phyloP scores from a whole-genome alignment of 306 rosid genomes.

The Lablab purpureus region DNA sequence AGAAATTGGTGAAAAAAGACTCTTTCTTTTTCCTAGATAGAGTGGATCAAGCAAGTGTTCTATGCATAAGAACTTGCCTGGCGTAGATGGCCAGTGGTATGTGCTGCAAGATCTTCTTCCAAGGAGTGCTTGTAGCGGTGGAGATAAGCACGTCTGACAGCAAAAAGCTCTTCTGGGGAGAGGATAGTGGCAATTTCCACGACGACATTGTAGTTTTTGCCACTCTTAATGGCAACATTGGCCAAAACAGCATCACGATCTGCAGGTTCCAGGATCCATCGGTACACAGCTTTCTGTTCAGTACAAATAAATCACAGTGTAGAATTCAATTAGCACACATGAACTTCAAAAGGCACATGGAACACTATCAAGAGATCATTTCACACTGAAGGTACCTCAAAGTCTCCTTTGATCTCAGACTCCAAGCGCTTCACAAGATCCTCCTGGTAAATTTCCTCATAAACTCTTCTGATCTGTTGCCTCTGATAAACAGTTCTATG shows the following conservation, averaged over 20 bases:
- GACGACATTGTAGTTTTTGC: slow-evolving; percentile 56
- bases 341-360: not conserved
- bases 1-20: not conserved
- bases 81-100: slow-evolving; percentile 75
- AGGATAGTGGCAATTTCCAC: slow-evolving; percentile 65
- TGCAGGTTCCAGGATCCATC: slow-evolving; percentile 73
- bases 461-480: slow-evolving; percentile 69
- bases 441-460: slow-evolving; percentile 65
- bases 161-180: slow-evolving; percentile 75
- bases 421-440: slow-evolving; percentile 84
- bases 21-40: too few relatives aligned
- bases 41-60: not conserved
- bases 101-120: slow-evolving; percentile 84
- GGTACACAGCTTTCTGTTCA: slow-evolving; percentile 78
- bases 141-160: slow-evolving; percentile 52
- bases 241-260: slow-evolving; percentile 85
- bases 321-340: slow-evolving; percentile 15
- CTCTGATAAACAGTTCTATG: slow-evolving; percentile 73
- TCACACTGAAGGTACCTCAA: slow-evolving; percentile 60
- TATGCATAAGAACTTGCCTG: slow-evolving; percentile 52
- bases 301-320: not conserved
- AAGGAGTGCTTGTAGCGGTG: slow-evolving; percentile 73
- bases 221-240: slow-evolving; percentile 65
- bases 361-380: not conserved
- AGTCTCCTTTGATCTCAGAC: slow-evolving; percentile 77